Base-by-base conservation (phyloP, 2,329 filamentous ascomycete species). In the Cladosporium oxysporum region DNA sequence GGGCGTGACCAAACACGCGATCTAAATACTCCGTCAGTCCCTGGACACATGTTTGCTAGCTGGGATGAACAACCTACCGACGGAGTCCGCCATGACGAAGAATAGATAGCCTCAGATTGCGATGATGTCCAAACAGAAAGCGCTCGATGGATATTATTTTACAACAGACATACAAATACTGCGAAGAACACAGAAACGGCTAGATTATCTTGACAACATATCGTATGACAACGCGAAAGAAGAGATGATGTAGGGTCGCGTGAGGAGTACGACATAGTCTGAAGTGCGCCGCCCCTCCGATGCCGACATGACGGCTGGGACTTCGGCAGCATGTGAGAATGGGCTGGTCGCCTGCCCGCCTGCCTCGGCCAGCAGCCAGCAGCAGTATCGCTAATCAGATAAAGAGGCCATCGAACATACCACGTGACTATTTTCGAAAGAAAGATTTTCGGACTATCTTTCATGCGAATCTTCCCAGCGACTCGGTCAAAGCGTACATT, bases 1-100 rank as follows among this genome's bases (percentile, higher is more conserved):
- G 90, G 71, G 95, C 95, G 87, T 99, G 94, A 78, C 96, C 94
- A 80, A 99, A 99, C 76, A 99, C 95, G 80, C 95, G 91, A 83
- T 99, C 95, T 98, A 69, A 23, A 3, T 28, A 16, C 8, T 12
- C 2, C 31, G 31, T 58, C 23, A 58, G 55, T 21, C 11, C 10
- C 8, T 33, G 31, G 16, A 37, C 18, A 12, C 26, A 59, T 35
- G n/a, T 57, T 47, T 63, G 61, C 35, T 49, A 26, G 26, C 23
- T 12, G 23, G 6, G 21, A 29, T 23, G 29, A 7, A 29, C 16
- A 14, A 29, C 61, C 5, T 57, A 63, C 61, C 61, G 11, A 63
- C 61, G 3, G 61, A 63, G 61, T 63, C 61, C 23, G 61, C 50
- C 61, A 63, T 63, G 50, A 31, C 35, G 33, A 11, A 28, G 8